Base-by-base conservation (phyloP, 192 early-diverging fungal species). In the Allomyces macrogynus region DNA sequence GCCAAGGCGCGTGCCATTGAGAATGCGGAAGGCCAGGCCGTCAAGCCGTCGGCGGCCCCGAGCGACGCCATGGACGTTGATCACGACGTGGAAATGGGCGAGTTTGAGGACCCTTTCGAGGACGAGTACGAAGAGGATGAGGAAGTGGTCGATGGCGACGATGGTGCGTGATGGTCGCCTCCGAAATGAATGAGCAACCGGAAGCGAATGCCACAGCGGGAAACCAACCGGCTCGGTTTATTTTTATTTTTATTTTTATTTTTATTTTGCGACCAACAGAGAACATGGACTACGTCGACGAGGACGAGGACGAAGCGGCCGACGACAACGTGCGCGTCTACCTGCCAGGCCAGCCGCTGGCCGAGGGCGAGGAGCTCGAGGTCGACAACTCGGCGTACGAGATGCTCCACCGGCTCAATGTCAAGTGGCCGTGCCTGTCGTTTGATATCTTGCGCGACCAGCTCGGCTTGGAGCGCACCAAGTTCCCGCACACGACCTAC, bases 381-480 rank as follows among this genome's bases (percentile, higher is more conserved):
- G 91, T 87, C 26, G 96, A 99, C 81, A 87, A 90, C 68, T 86
- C 82, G 18, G 88, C 89, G 0, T 99, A 99, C 76, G 89, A 91
- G 66, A 96, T 99, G 96, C 83, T 99, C 65, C 94, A 99, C 77
- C 78, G 78, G 23, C 81, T 99, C 80, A 78, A 88, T 60, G 88
- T 90, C 27, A 83, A 92, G 71, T 93, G 93, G 89, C 96, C 96
- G 26, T 95, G 92, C 71, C 81, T 99, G 62, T 90, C 87, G 73
- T 99, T 99, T 68, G 96, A 99, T 72, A 80, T 99, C 69, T 76
- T 99, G 62, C 78, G 83, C 23, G 93, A 97, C 72, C 84, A 83
- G 44, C 75, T 95, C 43, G 95, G 93, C 8, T 75, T 74, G 25
- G 81, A 81, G 65, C 77, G 93, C 64, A 85, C 80, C 44, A 81